A percentile compares a stretch with the other conserved stretches of the same genome.
phyloP scores from a whole-genome alignment of 106 monocot genomes.

The Dactylorhiza incarnata region DNA sequence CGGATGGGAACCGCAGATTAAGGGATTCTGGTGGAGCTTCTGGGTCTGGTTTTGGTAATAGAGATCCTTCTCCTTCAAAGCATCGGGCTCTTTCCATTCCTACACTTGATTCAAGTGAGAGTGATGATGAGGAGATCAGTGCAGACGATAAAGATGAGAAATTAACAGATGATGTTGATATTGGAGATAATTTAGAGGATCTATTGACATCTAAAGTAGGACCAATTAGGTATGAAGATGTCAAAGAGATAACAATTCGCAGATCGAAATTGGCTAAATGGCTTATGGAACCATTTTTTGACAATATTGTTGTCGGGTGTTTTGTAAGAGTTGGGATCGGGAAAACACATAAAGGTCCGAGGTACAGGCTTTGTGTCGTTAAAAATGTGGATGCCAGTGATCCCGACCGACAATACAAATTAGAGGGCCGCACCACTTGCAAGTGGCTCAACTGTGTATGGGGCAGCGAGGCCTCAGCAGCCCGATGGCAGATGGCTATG shows the following conservation, averaged over 20 bases:
- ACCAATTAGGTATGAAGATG: slow-evolving; percentile 59
- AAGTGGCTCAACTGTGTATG: slow-evolving; percentile 76
- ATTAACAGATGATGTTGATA: slow-evolving; percentile 19
- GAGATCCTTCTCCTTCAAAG: slow-evolving; percentile 40
- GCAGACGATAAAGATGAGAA: slow-evolving; percentile 8
- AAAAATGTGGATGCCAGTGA: slow-evolving; percentile 78
- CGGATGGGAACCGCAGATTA: slow-evolving; percentile 44
- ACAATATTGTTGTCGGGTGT: slow-evolving; percentile 71
- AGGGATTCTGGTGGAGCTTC: slow-evolving; percentile 21
- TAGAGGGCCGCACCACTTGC: slow-evolving; percentile 58
- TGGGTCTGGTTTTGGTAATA: slow-evolving; percentile 2
- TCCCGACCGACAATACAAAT: slow-evolving; percentile 55
- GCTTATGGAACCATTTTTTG: slow-evolving; percentile 95
- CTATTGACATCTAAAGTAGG: slow-evolving; percentile 30
- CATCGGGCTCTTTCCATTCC: slow-evolving; percentile 25
- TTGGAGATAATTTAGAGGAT: slow-evolving; percentile 59
- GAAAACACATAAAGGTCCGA: slow-evolving; percentile 41
- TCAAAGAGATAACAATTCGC: slow-evolving; percentile 67
- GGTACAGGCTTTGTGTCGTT: slow-evolving; percentile 68
- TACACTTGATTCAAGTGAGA: slow-evolving; percentile 42
- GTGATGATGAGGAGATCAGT: slow-evolving; percentile 22
- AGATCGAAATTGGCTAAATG: slow-evolving; percentile 83
- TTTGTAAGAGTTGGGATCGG: slow-evolving; percentile 84
- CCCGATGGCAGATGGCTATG: slow-evolving; percentile 82
- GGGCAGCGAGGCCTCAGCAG: slow-evolving; percentile 61